A percentile compares a stretch with the other conserved stretches of the same genome.
These are phyloP conservation scores for Malus hybrid DNA, from an alignment of 331 rosid genomes.

Conservation along the genomic window DNA sequence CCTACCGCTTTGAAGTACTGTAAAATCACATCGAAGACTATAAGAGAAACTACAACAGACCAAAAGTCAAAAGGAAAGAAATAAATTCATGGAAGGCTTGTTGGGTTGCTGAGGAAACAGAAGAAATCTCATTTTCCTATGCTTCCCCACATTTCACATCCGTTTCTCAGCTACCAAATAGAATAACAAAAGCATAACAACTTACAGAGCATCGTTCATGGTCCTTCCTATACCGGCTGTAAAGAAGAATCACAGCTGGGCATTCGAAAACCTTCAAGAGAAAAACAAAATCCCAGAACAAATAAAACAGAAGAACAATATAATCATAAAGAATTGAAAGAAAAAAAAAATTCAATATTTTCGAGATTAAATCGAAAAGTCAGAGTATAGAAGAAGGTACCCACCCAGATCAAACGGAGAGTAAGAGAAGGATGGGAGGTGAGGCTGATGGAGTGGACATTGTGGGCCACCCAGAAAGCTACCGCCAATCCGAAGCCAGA, in stretches of 20 bases:
- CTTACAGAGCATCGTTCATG: slow-evolving; percentile 47
- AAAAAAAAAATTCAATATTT: not conserved
- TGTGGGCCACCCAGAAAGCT: slow-evolving; percentile 33
- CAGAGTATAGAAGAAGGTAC: slow-evolving; percentile 16
- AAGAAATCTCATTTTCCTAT: no score
- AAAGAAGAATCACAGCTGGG: slow-evolving; percentile 59
- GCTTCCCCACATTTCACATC: not conserved
- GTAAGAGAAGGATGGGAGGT: slow-evolving; percentile 53
- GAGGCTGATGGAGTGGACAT: slow-evolving; percentile 42
- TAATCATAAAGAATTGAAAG: not conserved
- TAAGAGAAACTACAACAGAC: not conserved
- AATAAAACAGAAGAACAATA: not conserved
- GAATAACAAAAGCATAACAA: not conserved
- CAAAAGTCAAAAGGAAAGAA: not conserved
- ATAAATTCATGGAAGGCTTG: not conserved
- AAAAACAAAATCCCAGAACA: not conserved
- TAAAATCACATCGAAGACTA: slow-evolving; percentile 3
- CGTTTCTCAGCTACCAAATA: not conserved
- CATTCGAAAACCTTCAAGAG: slow-evolving; percentile 41
- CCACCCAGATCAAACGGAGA: slow-evolving; percentile 65
- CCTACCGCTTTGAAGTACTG: slow-evolving; percentile 73
- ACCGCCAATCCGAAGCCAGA: slow-evolving; percentile 37
- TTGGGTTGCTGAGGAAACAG: not conserved
- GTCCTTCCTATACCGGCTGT: slow-evolving; percentile 53
- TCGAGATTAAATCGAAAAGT: not conserved